Conservation (phyloP, 768 basidiomycete genomes). For the Russula olivacea region DNA sequence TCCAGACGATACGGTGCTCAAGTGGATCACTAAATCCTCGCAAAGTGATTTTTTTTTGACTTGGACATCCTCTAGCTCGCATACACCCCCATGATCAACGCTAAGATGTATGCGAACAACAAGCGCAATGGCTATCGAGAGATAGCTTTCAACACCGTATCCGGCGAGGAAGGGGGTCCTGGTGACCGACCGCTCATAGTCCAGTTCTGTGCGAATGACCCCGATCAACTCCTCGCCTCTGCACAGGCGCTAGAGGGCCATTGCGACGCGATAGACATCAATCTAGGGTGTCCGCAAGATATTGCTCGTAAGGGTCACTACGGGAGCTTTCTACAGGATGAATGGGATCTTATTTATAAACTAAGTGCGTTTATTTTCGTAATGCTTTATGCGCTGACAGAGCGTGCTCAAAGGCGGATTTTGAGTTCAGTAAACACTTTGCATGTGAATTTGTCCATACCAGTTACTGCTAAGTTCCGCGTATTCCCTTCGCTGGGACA, state of each 20-base stretch:
- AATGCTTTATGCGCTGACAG: neutral
- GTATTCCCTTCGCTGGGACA: slow-evolving; percentile 80
- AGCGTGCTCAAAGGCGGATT: neutral
- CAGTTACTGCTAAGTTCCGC: slow-evolving; percentile 95
- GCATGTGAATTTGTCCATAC: slow-evolving; percentile 78
- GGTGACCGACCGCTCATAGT: slow-evolving; percentile 82
- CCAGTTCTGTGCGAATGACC: slow-evolving; percentile 92
- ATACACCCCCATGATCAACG: slow-evolving; percentile 99
- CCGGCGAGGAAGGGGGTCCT: slow-evolving; percentile 77
- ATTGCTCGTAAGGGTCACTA: slow-evolving; percentile 86
- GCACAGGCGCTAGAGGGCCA: slow-evolving; percentile 70
- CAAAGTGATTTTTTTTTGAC: slow-evolving; percentile 5
- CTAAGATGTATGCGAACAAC: slow-evolving; percentile 68
- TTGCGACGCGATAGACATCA: slow-evolving; percentile 94
- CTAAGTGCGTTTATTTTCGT: slow-evolving; percentile 49
- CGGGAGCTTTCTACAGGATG: slow-evolving; percentile 88
- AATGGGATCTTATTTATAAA: slow-evolving; percentile 83
- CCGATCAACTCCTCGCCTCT: slow-evolving; percentile 67
- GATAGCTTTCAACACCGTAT: slow-evolving; percentile 58
- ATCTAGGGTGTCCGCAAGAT: slow-evolving; percentile 92
- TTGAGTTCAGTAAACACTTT: slow-evolving; percentile 68
- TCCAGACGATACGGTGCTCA: slow-evolving; percentile 79
- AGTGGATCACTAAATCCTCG: slow-evolving; percentile 36
- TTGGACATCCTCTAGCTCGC: slow-evolving; percentile 46
- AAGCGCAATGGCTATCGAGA: slow-evolving; percentile 51